These are phyloP conservation scores for Phialocephala subalpina DNA, from an alignment of 2,329 filamentous ascomycete genomes.

Conservation along the genomic window DNA sequence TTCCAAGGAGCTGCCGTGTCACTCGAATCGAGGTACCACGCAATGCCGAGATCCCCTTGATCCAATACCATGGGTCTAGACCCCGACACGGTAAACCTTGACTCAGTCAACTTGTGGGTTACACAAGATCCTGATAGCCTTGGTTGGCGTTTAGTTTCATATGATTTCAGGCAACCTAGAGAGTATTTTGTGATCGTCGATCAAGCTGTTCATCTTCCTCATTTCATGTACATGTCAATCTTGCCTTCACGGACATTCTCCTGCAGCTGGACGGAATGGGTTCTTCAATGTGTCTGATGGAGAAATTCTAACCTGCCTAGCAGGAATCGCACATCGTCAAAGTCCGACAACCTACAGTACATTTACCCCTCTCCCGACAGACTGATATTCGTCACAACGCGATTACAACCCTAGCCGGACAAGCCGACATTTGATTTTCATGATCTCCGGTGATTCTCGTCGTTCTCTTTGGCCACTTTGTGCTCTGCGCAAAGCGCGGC, in stretches of 20 bases:
- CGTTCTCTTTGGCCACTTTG: background rate
- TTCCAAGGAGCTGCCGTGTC: background rate
- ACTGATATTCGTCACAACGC: background rate
- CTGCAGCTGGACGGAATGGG: no score
- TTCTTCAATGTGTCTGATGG: background rate
- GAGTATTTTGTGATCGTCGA: no score
- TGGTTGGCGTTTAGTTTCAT: background rate
- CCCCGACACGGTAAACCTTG: background rate
- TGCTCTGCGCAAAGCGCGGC: background rate
- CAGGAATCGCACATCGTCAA: no score
- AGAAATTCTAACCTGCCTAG: no score
- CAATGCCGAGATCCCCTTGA: background rate
- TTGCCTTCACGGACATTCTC: no score
- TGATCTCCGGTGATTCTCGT: background rate
- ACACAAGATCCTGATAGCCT: background rate
- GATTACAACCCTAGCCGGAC: background rate
- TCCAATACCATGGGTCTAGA: constrained; percentile 1
- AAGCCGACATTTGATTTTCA: background rate
- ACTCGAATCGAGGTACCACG: no score
- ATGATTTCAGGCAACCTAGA: no score
- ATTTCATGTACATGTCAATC: no score
- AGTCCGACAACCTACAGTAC: background rate
- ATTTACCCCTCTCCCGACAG: background rate
- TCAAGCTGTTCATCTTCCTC: no score
- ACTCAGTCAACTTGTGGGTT: background rate